Base-by-base conservation (phyloP, 169 alveolate genomes). In the Perkinsus olseni region DNA sequence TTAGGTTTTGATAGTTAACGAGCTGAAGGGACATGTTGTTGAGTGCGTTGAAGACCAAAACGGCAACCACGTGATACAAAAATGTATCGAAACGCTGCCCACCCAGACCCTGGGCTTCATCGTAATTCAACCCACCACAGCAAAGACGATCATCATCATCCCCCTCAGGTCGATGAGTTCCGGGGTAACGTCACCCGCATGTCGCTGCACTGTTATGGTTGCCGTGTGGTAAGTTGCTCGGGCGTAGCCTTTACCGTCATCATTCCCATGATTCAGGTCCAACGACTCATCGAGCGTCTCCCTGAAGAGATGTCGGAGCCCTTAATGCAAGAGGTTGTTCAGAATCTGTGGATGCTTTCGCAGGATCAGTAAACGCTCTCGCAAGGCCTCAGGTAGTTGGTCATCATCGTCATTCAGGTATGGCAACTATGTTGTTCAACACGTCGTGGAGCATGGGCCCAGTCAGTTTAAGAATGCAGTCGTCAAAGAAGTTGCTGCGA, bases 31-130 rank as follows among this genome's bases (percentile, higher is more conserved):
- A 40, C 95, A 92, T 48, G 96, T 95, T 50, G 37, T 95, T 48
- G 92, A 94, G 45, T 95, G 96, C 94, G 93, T 95, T n/a, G 96
- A 94, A n/a, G 96, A 95, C 93, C 96, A 95, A 93, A 94, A 95
- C 92, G 96, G 96, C 50, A 95, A 95, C 95, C 96, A 95, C 62
- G 96, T 95, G 38, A 94, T 95, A 28, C 96, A 95, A 93, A 95
- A 95, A 93, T 95, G 96, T 93, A 94, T 94, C 50, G 96, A 95
- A 91, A 92, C 94, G 28, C 95, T 95, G 48, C 96, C 96, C 0
- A 62, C 95, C 82, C 95, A 94, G 34, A 93, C 94, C 28, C 91
- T 93, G 39, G 95, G 94, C 51, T 95, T 95, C 94, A 93, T 95
- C 91, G 94, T 62, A 62, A 28, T 94, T 37, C 95, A 94, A n/a